A percentile compares a stretch with the other conserved stretches of the same genome.
Evolutionary conservation across 1,284 basidiomycete species (phyloP).

Genomic region (Fomitopsis palustris): DNA sequence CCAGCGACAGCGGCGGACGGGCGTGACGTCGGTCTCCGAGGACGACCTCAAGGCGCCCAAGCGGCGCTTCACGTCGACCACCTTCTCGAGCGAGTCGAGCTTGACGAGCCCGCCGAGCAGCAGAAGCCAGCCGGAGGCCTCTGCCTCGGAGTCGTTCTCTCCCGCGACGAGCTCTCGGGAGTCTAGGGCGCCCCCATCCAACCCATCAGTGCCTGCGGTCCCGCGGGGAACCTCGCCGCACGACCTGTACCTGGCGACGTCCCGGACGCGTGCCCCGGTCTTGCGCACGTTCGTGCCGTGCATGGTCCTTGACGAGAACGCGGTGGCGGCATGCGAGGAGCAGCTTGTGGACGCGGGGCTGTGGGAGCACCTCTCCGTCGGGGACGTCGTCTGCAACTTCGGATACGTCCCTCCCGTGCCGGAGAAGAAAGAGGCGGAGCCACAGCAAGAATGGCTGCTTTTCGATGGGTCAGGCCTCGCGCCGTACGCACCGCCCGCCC

Average conservation of each 20-base stretch:
- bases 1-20: not conserved
- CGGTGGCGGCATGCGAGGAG: conserved; percentile 55
- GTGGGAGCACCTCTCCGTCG: conserved; percentile 67
- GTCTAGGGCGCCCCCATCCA: conserved; percentile 10
- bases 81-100: conserved; percentile 40
- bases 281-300: conserved; percentile 74
- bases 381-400: conserved; percentile 75
- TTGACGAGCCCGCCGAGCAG: conserved; percentile 38
- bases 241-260: conserved; percentile 57
- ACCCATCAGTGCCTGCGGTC: conserved; percentile 14
- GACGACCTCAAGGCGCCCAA: conserved; percentile 36
- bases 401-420: conserved; percentile 53
- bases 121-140: conserved; percentile 24
- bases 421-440: conserved; percentile 19
- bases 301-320: conserved; percentile 43
- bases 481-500: conserved; percentile 49
- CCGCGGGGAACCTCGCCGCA: conserved; percentile 45
- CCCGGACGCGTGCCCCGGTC: conserved; percentile 64
- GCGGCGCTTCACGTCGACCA: conserved; percentile 37
- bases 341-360: conserved; percentile 60
- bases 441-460: conserved; percentile 52
- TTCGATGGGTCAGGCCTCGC: conserved; percentile 59
- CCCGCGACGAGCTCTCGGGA: conserved; percentile 6
- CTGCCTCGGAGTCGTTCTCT: conserved; percentile 6
- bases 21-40: conserved; percentile 25